phyloP scores from a whole-genome alignment of 2,329 filamentous ascomycete species.

The Truncatella angustata region DNA sequence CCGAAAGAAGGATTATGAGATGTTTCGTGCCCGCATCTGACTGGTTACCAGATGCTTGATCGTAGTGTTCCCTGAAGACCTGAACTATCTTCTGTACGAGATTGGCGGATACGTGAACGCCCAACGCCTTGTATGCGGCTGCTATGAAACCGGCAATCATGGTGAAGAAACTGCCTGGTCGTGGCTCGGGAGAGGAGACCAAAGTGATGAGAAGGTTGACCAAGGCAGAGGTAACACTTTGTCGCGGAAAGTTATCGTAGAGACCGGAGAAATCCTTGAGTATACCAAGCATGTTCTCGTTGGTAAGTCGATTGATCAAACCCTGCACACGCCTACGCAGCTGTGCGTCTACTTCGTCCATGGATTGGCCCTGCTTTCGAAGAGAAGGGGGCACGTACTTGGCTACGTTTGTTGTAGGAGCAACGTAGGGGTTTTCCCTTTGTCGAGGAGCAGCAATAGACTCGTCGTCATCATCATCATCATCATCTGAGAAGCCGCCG shows the following conservation, averaged over 20 bases:
- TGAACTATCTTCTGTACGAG: conserved; percentile 76
- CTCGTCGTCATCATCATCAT: conserved; percentile 28
- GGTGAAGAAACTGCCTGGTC: conserved; percentile 88
- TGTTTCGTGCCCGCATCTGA: conserved; percentile 41
- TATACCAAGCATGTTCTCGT: conserved; percentile 84
- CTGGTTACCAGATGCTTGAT: conserved; percentile 34
- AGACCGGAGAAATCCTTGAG: conserved; percentile 78
- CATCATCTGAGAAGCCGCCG: conserved; percentile 36
- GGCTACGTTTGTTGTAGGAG: conserved; percentile 56
- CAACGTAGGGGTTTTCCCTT: conserved; percentile 86
- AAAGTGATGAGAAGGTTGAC: conserved; percentile 77
- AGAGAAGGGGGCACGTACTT: conserved; percentile 93
- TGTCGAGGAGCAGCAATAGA: conserved; percentile 41
- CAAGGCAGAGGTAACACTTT: conserved; percentile 79
- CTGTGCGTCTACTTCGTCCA: conserved; percentile 65
- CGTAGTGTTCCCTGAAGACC: conserved; percentile 68
- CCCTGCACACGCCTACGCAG: conserved; percentile 82
- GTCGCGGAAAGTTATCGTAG: conserved; percentile 81
- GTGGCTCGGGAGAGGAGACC: conserved; percentile 71
- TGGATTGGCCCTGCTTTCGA: conserved; percentile 60
- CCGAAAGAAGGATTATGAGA: conserved; percentile 75
- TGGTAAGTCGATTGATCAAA: conserved; percentile 87
- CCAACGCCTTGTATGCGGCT: conserved; percentile 82
- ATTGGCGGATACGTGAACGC: conserved; percentile 86
- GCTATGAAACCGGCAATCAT: conserved; percentile 87